Evolutionary conservation across 768 basidiomycete species (phyloP).

Genomic region (Cystobasidium tubakii): DNA sequence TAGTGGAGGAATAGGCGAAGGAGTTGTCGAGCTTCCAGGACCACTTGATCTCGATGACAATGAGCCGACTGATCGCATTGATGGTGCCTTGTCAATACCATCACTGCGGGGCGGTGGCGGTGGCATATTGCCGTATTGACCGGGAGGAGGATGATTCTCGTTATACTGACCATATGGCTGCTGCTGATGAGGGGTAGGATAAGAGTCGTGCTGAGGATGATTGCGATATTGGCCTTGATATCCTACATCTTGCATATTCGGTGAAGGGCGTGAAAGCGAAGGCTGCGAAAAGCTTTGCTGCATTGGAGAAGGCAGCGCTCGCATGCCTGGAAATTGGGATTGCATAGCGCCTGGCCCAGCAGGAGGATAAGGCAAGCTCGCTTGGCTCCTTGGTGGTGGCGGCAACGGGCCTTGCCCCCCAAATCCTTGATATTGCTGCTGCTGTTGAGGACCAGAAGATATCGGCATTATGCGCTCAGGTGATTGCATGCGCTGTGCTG

Average conservation of each 20-base stretch:
- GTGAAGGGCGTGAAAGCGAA: background rate
- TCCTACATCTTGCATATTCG: background rate
- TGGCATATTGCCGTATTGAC: constrained; percentile 1
- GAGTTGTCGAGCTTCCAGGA: background rate
- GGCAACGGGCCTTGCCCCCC: background rate
- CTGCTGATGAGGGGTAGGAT: background rate
- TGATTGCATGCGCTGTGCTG: background rate
- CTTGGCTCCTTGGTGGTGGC: background rate
- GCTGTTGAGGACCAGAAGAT: background rate
- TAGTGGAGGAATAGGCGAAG: constrained; percentile 22
- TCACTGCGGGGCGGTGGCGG: background rate
- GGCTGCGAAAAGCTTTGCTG: constrained; percentile 7
- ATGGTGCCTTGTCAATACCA: constrained; percentile 1
- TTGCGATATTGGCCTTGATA: background rate
- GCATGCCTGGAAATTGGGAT: background rate
- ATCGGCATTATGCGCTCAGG: background rate
- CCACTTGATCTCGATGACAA: constrained; percentile 21
- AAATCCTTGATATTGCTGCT: constrained; percentile 1
- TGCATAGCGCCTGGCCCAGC: background rate
- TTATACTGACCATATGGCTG: background rate
- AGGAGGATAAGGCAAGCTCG: background rate
- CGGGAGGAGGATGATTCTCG: constrained; percentile 10
- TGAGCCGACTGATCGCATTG: constrained; percentile 6
- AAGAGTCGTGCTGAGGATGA: background rate
- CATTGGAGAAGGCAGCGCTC: background rate